Percentiles rank a stretch among this genome's conserved stretches.
phyloP scores from a whole-genome alignment of 176 grass and related monocot genomes.

The Cenchrus purpureus region DNA sequence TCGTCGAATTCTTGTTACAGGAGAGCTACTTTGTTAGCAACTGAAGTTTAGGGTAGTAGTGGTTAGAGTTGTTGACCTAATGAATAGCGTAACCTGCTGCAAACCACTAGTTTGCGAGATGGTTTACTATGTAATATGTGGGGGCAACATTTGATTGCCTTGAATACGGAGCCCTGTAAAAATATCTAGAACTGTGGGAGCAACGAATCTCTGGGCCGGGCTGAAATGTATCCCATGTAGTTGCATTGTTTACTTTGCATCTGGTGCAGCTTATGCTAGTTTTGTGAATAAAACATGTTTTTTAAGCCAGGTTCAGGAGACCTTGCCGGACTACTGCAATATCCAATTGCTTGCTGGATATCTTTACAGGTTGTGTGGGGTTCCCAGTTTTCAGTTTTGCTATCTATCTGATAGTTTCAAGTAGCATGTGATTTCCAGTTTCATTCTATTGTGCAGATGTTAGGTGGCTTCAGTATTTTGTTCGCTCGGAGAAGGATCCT shows the following conservation, averaged over 20 bases:
- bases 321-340: neutral
- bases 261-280: neutral
- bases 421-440: neutral
- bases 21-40: neutral
- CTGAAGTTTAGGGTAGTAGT: neutral
- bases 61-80: slow-evolving; percentile 2
- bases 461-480: neutral
- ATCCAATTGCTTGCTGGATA: neutral
- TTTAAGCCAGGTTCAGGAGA: neutral
- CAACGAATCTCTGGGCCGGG: neutral
- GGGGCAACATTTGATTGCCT: neutral
- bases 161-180: slow-evolving; percentile 3
- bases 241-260: neutral
- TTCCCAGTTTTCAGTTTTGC: neutral
- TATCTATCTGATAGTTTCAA: neutral
- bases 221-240: neutral
- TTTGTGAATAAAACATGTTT: neutral
- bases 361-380: neutral
- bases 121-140: slow-evolving; percentile 10
- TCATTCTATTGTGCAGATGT: neutral
- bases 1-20: neutral
- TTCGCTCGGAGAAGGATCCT: neutral
- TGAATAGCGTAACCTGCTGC: slow-evolving; percentile 32
- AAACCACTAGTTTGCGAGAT: slow-evolving; percentile 49
- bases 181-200: slow-evolving; percentile 6